phyloP scores from a whole-genome alignment of 345 rosid species.

The Citrus maxima region DNA sequence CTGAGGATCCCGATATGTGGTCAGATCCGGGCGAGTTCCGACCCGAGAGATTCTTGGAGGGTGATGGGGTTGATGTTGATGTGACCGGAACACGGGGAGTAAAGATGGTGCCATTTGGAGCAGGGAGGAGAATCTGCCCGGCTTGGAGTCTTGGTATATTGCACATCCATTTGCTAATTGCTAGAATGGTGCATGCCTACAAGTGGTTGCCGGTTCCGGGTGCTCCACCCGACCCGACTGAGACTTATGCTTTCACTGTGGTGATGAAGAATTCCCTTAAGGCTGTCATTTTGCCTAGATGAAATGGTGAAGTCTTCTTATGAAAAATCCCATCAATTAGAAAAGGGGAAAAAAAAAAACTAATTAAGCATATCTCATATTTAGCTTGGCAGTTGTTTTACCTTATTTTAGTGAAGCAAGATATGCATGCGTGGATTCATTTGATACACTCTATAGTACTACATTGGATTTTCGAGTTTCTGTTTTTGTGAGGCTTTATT shows the following conservation, averaged over 20 bases:
- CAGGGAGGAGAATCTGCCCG: conserved; percentile 91
- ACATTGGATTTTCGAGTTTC: neutral
- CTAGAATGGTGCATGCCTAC: conserved; percentile 80
- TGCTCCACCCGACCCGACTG: conserved; percentile 70
- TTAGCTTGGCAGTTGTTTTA: neutral
- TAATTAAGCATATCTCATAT: neutral
- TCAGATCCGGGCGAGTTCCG: conserved; percentile 60
- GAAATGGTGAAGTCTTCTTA: neutral
- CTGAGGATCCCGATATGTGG: conserved; percentile 82
- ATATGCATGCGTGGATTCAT: neutral
- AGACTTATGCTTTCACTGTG: conserved; percentile 88
- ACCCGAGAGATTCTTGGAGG: conserved; percentile 80
- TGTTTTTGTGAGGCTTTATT: neutral
- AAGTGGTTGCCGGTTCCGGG: conserved; percentile 67
- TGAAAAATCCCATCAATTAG: neutral
- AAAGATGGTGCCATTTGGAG: conserved; percentile 86
- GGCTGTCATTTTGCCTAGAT: conserved; percentile 59
- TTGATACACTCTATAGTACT: neutral
- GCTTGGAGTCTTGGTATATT: conserved; percentile 74
- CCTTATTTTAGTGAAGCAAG: neutral
- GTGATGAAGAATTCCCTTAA: conserved; percentile 88
- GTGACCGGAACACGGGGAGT: conserved; percentile 80
- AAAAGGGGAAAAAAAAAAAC: neutral
- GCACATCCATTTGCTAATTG: conserved; percentile 70
- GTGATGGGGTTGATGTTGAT: conserved; percentile 79